phyloP scores from a whole-genome alignment of 1,284 basidiomycete species.

The Cronartium quercuum region DNA sequence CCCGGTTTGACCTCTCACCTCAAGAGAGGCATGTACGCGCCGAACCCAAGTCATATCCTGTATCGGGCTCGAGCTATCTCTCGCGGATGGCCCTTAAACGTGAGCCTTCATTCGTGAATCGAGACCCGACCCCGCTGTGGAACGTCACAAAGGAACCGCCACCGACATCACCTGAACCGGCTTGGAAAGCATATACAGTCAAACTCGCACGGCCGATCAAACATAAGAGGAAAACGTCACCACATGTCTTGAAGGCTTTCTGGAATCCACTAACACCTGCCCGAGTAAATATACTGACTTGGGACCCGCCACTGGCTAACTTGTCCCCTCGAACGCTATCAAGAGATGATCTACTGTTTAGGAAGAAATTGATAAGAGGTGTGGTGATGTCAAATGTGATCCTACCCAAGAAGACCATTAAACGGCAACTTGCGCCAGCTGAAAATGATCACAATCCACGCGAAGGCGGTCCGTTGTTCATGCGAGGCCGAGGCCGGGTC shows the following conservation, averaged over 20 bases:
- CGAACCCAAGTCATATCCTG: background rate
- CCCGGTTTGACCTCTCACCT: conserved; percentile 23
- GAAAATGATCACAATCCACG: background rate
- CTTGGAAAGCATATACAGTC: conserved; percentile 34
- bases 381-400: conserved; percentile 27
- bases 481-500: conserved; percentile 16
- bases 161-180: conserved; percentile 20
- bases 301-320: conserved; percentile 32
- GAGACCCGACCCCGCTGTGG: conserved; percentile 29
- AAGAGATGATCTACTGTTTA: conserved; percentile 34
- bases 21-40: background rate
- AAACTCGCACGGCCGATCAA: conserved; percentile 13
- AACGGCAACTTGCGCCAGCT: background rate
- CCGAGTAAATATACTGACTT: conserved; percentile 26
- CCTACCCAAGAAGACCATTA: conserved; percentile 15
- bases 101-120: conserved; percentile 5
- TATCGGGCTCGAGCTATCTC: background rate
- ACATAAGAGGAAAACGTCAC: conserved; percentile 10
- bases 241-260: conserved; percentile 31
- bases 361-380: conserved; percentile 29
- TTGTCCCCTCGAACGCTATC: conserved; percentile 27
- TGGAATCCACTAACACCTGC: conserved; percentile 29
- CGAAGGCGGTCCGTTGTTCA: conserved; percentile 2
- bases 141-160: conserved; percentile 23
- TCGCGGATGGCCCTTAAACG: background rate